Evolutionary conservation across 2,329 filamentous ascomycete species (phyloP).

Genomic region (Fusarium zealandicum): DNA sequence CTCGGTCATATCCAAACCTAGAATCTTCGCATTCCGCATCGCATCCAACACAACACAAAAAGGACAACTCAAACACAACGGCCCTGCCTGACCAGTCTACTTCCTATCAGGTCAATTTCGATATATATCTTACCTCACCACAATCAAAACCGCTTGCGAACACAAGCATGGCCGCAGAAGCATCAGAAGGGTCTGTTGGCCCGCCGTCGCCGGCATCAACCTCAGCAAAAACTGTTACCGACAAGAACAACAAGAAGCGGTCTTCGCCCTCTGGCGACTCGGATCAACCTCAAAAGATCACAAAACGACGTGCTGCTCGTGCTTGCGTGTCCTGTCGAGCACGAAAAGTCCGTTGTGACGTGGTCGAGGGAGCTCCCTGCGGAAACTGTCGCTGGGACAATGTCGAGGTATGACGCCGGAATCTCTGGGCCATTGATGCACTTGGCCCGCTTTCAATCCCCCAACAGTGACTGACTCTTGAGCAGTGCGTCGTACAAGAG

Average conservation of each 20-base stretch:
- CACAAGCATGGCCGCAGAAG: constrained; percentile 34
- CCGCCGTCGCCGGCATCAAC: constrained; percentile 44
- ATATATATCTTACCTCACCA: not conserved
- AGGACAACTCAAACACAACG: not conserved
- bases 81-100: not conserved
- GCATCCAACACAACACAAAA: not conserved
- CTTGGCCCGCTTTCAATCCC: constrained; percentile 17
- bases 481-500: constrained; percentile 73
- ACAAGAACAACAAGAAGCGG: constrained; percentile 47
- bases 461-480: constrained; percentile 27
- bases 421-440: constrained; percentile 9
- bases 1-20: constrained; percentile 9
- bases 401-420: constrained; percentile 60
- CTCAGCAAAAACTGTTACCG: constrained; percentile 37
- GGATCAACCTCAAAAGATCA: constrained; percentile 55
- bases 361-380: constrained; percentile 86
- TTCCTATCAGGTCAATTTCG: not conserved
- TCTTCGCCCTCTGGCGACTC: constrained; percentile 42
- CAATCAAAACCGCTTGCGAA: not conserved
- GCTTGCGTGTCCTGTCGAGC: constrained; percentile 89
- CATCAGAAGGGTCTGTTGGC: constrained; percentile 36
- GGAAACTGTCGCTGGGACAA: constrained; percentile 86
- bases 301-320: constrained; percentile 86
- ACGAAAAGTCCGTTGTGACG: constrained; percentile 92
- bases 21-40: constrained; percentile 10